Evolutionary conservation across 129 eudicot species (phyloP).

Genomic region (Lonicera japonica): DNA sequence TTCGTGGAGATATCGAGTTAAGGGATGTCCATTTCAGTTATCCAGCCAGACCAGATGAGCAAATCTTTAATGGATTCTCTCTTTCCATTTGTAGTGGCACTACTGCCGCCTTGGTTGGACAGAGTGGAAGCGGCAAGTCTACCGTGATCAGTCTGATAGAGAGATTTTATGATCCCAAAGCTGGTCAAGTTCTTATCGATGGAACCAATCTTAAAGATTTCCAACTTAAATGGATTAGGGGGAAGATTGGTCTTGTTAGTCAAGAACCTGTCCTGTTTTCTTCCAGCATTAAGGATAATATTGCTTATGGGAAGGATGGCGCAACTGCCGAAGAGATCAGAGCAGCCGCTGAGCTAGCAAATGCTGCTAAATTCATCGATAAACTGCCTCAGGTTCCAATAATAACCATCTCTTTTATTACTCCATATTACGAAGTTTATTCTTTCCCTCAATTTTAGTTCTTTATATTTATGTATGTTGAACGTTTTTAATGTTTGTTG

Average conservation of each 20-base stretch:
- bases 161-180: constrained; percentile 82
- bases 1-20: constrained; percentile 62
- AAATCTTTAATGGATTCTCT: constrained; percentile 67
- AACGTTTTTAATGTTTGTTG: neutral
- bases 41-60: constrained; percentile 73
- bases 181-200: constrained; percentile 72
- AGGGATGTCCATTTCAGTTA: constrained; percentile 56
- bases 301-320: constrained; percentile 68
- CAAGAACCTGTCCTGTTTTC: constrained; percentile 86
- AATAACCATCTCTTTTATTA: no score
- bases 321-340: constrained; percentile 58
- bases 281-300: constrained; percentile 73
- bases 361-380: constrained; percentile 78
- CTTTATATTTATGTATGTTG: neutral
- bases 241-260: constrained; percentile 81
- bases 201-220: constrained; percentile 58
- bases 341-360: constrained; percentile 78
- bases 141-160: constrained; percentile 69
- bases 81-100: constrained; percentile 57
- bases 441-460: no score
- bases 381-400: constrained; percentile 59
- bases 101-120: constrained; percentile 82
- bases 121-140: constrained; percentile 88
- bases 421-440: no score
- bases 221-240: constrained; percentile 76